Evolutionary conservation across 345 rosid species (phyloP), one percentile per base, ranked within the genome.

Genomic region (Eucalyptus urophylla): DNA sequence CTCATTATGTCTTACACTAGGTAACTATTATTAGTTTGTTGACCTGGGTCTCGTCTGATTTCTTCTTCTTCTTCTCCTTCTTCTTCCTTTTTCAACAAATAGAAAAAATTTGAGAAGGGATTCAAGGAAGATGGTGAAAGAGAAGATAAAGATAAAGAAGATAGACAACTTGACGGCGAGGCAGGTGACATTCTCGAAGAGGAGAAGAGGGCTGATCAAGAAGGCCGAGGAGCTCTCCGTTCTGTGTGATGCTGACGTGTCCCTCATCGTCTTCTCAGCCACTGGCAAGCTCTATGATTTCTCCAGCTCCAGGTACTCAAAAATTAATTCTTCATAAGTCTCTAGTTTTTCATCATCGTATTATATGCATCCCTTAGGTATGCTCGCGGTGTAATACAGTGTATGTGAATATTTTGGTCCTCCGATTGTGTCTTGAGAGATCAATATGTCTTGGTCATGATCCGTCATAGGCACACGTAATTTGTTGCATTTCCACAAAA

Each of bases 131-230:
- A 86, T 93, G 43, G 80, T 90, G 94, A 87, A 94, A 95, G 92
- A 93, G 92, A 91, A 94, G 21, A 69, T 92, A 87, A 94, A 93
- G 94, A 95, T 95, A 89, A 94, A 33, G 93, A 95, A 93, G 92
- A 94, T 94, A 49, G 95, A 92, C 69, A 95, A 92, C 90, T 62
- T 92, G 53, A 91, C 95, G 6, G 96, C 96, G 3, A 94, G 96
- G 91, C 95, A 94, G 90, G 94, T 95, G 88, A 94, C 96, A 58
- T 95, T 94, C 90, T 95, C 96, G 0, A 95, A 95, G 93, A 90
- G 96, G 89, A 92, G 95, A 40, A 90, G 94, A 89, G 95, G 96
- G 24, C 92, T 94, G 43, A 90, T 93, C 90, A 94, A 95, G 90
- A 95, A 95, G 91, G 94, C 95, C 44, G 90, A 90, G 87, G 96